These are phyloP conservation scores for Nakaseomyces uthaithaninus DNA, from an alignment of 1,139 yeast species.

Conservation along the genomic window DNA sequence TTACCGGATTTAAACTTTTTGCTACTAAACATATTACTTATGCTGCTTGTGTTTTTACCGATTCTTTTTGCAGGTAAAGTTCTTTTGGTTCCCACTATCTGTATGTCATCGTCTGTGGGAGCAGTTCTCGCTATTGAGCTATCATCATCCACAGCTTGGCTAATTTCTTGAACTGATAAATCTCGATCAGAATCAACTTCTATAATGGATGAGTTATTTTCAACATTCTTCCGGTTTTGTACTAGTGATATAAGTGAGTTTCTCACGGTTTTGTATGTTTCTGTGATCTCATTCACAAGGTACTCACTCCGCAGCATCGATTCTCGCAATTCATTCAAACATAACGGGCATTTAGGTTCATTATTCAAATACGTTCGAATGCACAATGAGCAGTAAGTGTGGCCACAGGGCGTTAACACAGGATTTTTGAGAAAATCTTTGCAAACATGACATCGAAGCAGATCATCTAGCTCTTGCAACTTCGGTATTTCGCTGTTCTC, in stretches of 20 bases:
- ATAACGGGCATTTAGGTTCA: constrained; percentile 67
- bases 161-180: background rate
- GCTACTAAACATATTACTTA: constrained; percentile 5
- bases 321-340: constrained; percentile 64
- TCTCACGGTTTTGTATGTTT: constrained; percentile 45
- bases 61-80: constrained; percentile 18
- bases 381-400: constrained; percentile 86
- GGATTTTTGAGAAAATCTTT: constrained; percentile 80
- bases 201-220: constrained; percentile 11
- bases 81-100: constrained; percentile 20
- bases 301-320: constrained; percentile 61
- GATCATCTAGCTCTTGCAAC: constrained; percentile 55
- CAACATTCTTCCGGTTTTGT: background rate
- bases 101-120: constrained; percentile 21
- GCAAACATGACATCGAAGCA: constrained; percentile 83
- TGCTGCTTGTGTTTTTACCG: constrained; percentile 6
- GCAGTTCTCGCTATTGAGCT: constrained; percentile 7
- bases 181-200: constrained; percentile 16
- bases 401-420: constrained; percentile 77
- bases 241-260: constrained; percentile 20
- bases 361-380: constrained; percentile 61
- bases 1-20: constrained; percentile 10
- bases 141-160: constrained; percentile 1
- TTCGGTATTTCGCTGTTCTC: constrained; percentile 43
- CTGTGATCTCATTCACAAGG: constrained; percentile 64